Evolutionary conservation across 2,329 filamentous ascomycete genomes (phyloP).

Genomic region (Metarhizium guizhouense): DNA sequence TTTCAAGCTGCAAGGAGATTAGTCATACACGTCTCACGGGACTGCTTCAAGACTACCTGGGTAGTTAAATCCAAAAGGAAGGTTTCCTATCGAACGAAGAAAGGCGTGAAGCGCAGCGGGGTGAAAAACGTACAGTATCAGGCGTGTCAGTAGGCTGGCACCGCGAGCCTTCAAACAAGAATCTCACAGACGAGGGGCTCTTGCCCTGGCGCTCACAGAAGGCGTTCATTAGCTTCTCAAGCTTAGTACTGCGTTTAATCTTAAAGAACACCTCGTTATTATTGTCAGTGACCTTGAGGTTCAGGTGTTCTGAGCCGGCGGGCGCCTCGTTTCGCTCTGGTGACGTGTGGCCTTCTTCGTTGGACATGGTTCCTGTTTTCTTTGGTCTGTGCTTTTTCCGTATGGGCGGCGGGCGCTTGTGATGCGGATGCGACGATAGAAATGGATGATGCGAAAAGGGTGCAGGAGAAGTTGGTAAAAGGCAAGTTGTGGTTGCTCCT

Average conservation of each 20-base stretch:
- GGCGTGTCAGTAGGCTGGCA: constrained; percentile 86
- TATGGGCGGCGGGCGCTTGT: not conserved
- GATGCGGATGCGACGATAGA: not conserved
- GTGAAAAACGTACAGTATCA: constrained; percentile 62
- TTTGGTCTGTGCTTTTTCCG: not conserved
- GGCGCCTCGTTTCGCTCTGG: constrained; percentile 33
- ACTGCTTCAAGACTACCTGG: no score
- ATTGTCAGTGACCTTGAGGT: constrained; percentile 99
- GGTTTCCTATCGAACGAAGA: not conserved
- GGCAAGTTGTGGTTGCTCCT: not conserved
- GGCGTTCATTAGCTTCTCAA: constrained; percentile 97
- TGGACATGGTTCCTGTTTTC: constrained; percentile 30
- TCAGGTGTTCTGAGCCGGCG: constrained; percentile 69
- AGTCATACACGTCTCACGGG: not conserved
- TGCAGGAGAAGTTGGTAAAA: not conserved
- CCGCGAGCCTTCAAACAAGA: constrained; percentile 91
- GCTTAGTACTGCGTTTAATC: constrained; percentile 92
- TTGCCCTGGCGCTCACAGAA: constrained; percentile 97
- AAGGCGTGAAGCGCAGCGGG: constrained; percentile 3
- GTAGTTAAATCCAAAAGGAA: no score
- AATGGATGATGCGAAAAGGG: not conserved
- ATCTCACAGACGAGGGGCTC: constrained; percentile 72
- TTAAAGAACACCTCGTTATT: constrained; percentile 99
- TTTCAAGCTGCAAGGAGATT: constrained; percentile 62
- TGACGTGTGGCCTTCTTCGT: constrained; percentile 37